Evolutionary conservation across 495 filamentous ascomycete species (phyloP).

Genomic region (Hapsidospora chrysogenum): DNA sequence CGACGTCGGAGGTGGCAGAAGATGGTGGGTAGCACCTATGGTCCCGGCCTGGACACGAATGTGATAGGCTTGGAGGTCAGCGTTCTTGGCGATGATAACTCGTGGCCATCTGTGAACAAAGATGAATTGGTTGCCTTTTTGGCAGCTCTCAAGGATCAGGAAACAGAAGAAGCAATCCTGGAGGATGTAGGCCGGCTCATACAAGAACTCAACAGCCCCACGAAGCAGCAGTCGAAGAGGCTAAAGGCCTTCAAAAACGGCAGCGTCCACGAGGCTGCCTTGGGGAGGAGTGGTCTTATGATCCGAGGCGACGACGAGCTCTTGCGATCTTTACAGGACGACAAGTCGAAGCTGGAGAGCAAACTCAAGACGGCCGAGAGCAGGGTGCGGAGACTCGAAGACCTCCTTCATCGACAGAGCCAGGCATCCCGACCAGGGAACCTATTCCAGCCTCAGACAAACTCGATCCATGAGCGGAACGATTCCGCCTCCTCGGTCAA

Average conservation of each 20-base stretch:
- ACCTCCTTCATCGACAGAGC: constrained; percentile 75
- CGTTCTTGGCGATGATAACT: constrained; percentile 58
- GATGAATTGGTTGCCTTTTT: constrained; percentile 53
- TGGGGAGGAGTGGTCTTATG: constrained; percentile 65
- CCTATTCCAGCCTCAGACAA: constrained; percentile 33
- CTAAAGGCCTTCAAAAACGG: constrained; percentile 92
- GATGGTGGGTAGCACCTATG: constrained; percentile 44
- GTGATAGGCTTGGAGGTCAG: constrained; percentile 73
- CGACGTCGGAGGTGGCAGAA: constrained; percentile 84
- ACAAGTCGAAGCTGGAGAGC: constrained; percentile 65
- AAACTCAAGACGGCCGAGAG: constrained; percentile 78
- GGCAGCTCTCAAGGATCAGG: constrained; percentile 37
- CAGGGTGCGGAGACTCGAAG: constrained; percentile 80
- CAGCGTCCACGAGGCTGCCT: constrained; percentile 70
- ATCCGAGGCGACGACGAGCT: constrained; percentile 71
- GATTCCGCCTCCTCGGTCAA: constrained; percentile 25
- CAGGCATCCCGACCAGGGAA: constrained; percentile 56
- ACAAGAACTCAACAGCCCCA: constrained; percentile 51
- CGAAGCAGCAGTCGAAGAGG: constrained; percentile 54
- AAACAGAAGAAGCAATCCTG: constrained; percentile 26
- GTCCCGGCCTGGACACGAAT: constrained; percentile 22
- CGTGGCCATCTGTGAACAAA: constrained; percentile 51
- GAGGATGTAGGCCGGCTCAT: constrained; percentile 39
- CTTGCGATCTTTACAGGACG: constrained; percentile 46
- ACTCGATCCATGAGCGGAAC: constrained; percentile 15